Conservation (phyloP, 2,329 filamentous ascomycete species). For the Colletotrichum nymphaeae region DNA sequence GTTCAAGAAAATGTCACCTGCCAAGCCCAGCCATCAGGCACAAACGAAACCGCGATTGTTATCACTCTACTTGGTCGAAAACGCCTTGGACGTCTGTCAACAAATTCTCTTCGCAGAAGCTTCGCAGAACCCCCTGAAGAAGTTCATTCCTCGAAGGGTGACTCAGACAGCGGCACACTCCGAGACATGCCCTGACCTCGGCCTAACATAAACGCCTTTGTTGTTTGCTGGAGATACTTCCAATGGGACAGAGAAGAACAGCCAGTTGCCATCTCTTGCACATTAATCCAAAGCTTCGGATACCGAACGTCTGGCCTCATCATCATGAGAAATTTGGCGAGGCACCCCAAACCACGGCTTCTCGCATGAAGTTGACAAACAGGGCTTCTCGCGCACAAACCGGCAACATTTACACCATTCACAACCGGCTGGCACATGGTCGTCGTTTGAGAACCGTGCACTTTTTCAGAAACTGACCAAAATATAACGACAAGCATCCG, state of each 20-base stretch:
- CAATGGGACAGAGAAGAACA: neutral
- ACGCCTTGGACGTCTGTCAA: neutral
- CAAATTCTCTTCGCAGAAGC: neutral
- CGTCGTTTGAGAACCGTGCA: neutral
- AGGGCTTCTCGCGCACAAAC: neutral
- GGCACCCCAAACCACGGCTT: neutral
- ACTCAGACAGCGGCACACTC: neutral
- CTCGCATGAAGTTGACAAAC: neutral
- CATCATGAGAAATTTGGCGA: neutral
- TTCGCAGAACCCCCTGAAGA: no score
- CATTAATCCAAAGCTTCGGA: neutral
- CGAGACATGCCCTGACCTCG: neutral
- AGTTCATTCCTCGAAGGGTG: neutral
- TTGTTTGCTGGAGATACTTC: neutral
- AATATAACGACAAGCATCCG: neutral
- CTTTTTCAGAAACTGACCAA: neutral
- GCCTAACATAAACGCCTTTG: neutral
- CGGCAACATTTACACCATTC: neutral
- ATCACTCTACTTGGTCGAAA: neutral
- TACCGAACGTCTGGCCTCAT: neutral
- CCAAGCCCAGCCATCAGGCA: neutral
- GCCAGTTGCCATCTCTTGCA: neutral
- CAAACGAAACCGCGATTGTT: no score
- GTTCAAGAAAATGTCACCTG: neutral
- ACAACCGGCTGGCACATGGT: neutral